Evolutionary conservation across 2,329 filamentous ascomycete genomes (phyloP).

Genomic region (Lasiodiplodia gonubiensis): DNA sequence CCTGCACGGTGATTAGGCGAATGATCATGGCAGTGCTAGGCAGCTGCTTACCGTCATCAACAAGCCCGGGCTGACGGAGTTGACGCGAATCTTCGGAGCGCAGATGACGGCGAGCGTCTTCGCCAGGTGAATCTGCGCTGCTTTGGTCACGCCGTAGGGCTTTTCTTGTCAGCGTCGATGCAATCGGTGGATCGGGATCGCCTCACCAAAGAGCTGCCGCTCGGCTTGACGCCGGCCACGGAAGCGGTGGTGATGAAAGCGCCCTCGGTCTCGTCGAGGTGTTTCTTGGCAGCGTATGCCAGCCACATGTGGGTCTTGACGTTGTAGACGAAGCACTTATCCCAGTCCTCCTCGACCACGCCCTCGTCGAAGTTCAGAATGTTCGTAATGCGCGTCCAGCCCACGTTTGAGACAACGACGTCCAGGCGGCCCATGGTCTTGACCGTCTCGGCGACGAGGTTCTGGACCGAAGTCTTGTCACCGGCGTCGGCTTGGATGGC

Average conservation of each 20-base stretch:
- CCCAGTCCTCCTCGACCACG: slow-evolving; percentile 67
- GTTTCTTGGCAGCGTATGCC: slow-evolving; percentile 63
- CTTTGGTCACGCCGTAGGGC: slow-evolving; percentile 80
- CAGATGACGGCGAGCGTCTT: slow-evolving; percentile 68
- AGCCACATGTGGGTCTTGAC: slow-evolving; percentile 59
- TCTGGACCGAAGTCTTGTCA: slow-evolving; percentile 49
- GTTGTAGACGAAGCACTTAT: slow-evolving; percentile 69
- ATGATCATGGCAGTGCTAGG: neutral
- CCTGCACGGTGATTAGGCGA: slow-evolving; percentile 35
- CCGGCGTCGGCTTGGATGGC: slow-evolving; percentile 55
- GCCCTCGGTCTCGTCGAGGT: slow-evolving; percentile 64
- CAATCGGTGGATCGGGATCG: neutral
- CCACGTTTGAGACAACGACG: slow-evolving; percentile 58
- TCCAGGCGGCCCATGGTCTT: slow-evolving; percentile 54
- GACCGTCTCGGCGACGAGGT: slow-evolving; percentile 52
- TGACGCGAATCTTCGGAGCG: slow-evolving; percentile 67
- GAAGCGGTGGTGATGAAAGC: slow-evolving; percentile 69
- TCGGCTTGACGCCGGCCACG: slow-evolving; percentile 67
- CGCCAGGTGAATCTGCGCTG: slow-evolving; percentile 71
- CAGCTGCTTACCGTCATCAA: slow-evolving; percentile 59
- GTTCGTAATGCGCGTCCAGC: slow-evolving; percentile 66
- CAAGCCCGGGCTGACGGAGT: slow-evolving; percentile 68
- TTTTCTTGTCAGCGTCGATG: neutral
- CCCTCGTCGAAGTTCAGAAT: slow-evolving; percentile 65
- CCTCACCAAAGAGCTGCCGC: slow-evolving; percentile 61